Evolutionary conservation across 768 basidiomycete genomes (phyloP).

Genomic region (Fistulinella prunicolor): DNA sequence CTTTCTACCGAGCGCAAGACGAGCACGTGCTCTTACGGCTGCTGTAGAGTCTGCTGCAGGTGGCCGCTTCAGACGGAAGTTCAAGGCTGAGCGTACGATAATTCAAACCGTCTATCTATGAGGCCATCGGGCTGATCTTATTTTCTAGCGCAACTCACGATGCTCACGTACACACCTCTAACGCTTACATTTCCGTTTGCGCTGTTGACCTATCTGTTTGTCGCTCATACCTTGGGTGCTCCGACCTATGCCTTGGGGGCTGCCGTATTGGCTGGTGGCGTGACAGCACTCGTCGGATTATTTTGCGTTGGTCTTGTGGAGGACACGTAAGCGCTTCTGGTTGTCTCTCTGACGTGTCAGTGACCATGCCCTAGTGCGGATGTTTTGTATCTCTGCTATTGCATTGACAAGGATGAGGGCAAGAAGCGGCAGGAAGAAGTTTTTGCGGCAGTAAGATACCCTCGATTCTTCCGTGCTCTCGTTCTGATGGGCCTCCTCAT

Average conservation of each 20-base stretch:
- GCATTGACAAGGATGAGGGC: conserved; percentile 57
- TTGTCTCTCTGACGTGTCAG: background rate
- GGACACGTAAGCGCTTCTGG: conserved; percentile 53
- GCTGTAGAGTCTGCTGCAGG: conserved; percentile 47
- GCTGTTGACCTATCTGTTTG: conserved; percentile 80
- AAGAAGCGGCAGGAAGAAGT: conserved; percentile 51
- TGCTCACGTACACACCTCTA: conserved; percentile 70
- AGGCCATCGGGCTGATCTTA: background rate
- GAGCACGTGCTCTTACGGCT: conserved; percentile 55
- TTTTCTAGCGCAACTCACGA: conserved; percentile 55
- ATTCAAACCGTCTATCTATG: background rate
- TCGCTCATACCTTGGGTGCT: conserved; percentile 73
- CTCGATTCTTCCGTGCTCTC: background rate
- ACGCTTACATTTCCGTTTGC: conserved; percentile 82
- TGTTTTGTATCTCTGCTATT: conserved; percentile 64
- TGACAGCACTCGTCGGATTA: conserved; percentile 77
- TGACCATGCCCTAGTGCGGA: conserved; percentile 45
- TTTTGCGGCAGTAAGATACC: conserved; percentile 48
- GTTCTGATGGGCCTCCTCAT: conserved; percentile 4
- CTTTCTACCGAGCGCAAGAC: conserved; percentile 56
- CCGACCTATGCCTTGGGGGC: conserved; percentile 74
- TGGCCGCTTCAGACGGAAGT: conserved; percentile 44
- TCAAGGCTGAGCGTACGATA: conserved; percentile 57
- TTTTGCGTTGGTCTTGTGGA: conserved; percentile 81
- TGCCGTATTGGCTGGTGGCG: conserved; percentile 70